phyloP scores from a whole-genome alignment of 495 filamentous ascomycete species.

The Aspergillus coremiiformis region DNA sequence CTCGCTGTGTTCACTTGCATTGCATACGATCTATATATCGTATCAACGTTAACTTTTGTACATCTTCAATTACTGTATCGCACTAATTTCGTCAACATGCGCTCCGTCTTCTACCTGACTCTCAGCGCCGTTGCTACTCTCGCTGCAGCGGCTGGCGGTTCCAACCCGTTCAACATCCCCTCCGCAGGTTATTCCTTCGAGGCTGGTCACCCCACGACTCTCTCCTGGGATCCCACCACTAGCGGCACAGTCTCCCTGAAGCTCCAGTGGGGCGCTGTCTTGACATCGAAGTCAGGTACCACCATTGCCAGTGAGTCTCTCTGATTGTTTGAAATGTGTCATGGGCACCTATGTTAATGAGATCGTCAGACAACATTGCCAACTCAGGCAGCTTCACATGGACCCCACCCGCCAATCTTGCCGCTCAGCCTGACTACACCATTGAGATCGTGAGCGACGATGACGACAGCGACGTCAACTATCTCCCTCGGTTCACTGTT shows the following conservation, averaged over 20 bases:
- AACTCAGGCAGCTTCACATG: slow-evolving; percentile 55
- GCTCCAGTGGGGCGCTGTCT: slow-evolving; percentile 44
- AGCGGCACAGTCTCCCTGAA: slow-evolving; percentile 46
- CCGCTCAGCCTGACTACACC: slow-evolving; percentile 46
- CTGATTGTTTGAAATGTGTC: background rate
- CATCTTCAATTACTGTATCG: background rate
- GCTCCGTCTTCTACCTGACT: slow-evolving; percentile 29
- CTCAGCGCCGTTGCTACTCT: slow-evolving; percentile 36
- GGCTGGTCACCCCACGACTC: slow-evolving; percentile 42
- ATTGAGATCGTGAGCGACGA: slow-evolving; percentile 49
- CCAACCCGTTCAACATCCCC: slow-evolving; percentile 52
- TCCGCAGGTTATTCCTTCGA: slow-evolving; percentile 36
- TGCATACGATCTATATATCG: background rate
- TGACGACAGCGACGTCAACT: slow-evolving; percentile 44
- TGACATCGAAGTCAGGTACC: slow-evolving; percentile 36
- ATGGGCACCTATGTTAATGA: slow-evolving; percentile 12
- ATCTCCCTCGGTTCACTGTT: slow-evolving; percentile 51
- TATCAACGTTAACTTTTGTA: background rate
- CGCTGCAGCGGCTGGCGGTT: slow-evolving; percentile 22
- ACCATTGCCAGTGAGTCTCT: slow-evolving; percentile 47
- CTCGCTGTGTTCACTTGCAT: background rate
- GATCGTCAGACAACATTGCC: slow-evolving; percentile 36
- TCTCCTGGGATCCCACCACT: slow-evolving; percentile 51
- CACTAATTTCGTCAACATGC: slow-evolving; percentile 31
- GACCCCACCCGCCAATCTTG: slow-evolving; percentile 38